Conservation (phyloP, 1,139 yeast species). For the Candida neerlandica region DNA sequence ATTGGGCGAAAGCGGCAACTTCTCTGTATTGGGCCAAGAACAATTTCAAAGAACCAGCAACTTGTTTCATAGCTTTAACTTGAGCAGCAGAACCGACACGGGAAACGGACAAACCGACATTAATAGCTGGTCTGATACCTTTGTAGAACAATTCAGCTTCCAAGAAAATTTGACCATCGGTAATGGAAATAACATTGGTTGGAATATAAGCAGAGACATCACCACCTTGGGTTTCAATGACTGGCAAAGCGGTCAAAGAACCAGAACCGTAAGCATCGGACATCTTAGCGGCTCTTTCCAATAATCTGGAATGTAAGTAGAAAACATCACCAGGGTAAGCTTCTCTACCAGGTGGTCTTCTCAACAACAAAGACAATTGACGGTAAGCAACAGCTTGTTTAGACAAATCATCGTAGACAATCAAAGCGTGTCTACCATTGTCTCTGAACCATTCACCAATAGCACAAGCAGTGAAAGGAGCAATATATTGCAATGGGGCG, state of each 20-base stretch:
- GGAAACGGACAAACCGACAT: conserved; percentile 99
- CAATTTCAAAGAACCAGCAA: conserved; percentile 99
- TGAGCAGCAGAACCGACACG: conserved; percentile 99
- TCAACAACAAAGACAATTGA: conserved; percentile 95
- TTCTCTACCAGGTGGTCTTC: conserved; percentile 98
- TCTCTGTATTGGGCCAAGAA: conserved; percentile 99
- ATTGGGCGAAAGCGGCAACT: conserved; percentile 99
- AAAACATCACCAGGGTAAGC: conserved; percentile 98
- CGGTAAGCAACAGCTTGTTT: conserved; percentile 99
- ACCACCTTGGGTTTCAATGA: conserved; percentile 99
- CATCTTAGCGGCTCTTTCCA: conserved; percentile 98
- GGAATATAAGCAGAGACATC: conserved; percentile 98
- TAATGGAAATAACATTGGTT: conserved; percentile 95
- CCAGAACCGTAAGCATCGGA: conserved; percentile 88
- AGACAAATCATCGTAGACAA: conserved; percentile 96
- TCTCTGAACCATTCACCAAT: conserved; percentile 99
- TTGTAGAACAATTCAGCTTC: conserved; percentile 99
- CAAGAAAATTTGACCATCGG: conserved; percentile 98
- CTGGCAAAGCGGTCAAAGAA: conserved; percentile 94
- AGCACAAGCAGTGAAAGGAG: conserved; percentile 99
- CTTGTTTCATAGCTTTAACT: conserved; percentile 99
- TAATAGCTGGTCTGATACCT: conserved; percentile 99
- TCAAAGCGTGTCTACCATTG: conserved; percentile 97
- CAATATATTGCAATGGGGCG: conserved; percentile 99
- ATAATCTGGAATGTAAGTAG: conserved; percentile 94